Conservation (phyloP, 2,329 filamentous ascomycete species). For the Fusarium buxicola region DNA sequence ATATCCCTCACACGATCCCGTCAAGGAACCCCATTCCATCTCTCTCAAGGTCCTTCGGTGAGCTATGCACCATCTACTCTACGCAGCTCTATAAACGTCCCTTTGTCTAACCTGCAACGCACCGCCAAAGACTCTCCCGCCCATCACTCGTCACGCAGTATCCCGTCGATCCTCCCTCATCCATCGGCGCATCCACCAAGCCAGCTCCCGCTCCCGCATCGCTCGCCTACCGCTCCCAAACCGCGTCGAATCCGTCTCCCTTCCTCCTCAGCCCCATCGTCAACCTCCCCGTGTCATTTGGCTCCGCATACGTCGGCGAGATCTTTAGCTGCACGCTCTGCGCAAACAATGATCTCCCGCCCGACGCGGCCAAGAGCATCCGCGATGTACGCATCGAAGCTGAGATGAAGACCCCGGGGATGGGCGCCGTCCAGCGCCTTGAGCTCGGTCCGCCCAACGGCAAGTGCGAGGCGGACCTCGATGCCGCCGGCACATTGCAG, state of each 20-base stretch:
- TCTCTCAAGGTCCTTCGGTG: constrained; percentile 82
- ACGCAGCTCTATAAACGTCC: neutral
- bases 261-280: constrained; percentile 74
- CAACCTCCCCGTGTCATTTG: constrained; percentile 90
- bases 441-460: constrained; percentile 61
- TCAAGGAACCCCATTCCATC: constrained; percentile 82
- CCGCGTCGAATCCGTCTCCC: constrained; percentile 62
- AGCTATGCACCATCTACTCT: constrained; percentile 23
- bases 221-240: constrained; percentile 71
- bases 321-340: constrained; percentile 94
- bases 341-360: constrained; percentile 83
- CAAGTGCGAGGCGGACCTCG: constrained; percentile 59
- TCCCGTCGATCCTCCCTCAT: constrained; percentile 63
- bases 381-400: constrained; percentile 85
- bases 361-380: constrained; percentile 61
- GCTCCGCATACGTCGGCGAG: constrained; percentile 94
- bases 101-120: constrained; percentile 12
- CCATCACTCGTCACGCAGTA: constrained; percentile 81
- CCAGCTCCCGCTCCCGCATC: constrained; percentile 70
- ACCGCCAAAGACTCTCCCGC: constrained; percentile 75
- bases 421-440: constrained; percentile 69
- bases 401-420: constrained; percentile 92
- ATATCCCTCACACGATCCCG: constrained; percentile 66
- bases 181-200: constrained; percentile 53
- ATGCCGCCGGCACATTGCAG: constrained; percentile 77